A percentile compares a stretch with the other conserved stretches of the same genome.
Conservation (phyloP, 169 alveolate genomes). For the Plasmodium adleri region DNA sequence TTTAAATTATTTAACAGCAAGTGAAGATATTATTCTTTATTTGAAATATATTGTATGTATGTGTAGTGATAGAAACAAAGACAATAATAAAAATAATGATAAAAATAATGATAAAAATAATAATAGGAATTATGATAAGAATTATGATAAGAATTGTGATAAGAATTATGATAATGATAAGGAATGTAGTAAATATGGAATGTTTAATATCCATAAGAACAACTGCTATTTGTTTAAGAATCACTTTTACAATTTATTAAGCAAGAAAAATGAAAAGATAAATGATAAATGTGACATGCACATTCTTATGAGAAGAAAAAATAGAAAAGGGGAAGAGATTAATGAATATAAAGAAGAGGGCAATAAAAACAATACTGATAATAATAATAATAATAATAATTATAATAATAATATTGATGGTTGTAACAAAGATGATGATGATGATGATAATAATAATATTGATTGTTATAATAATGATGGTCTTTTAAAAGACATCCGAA, state of each 20-base stretch:
- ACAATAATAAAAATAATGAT: not conserved
- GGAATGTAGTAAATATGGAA: too few relatives aligned
- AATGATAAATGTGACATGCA: too few relatives aligned
- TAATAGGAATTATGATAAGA: not conserved
- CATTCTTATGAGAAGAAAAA: too few relatives aligned
- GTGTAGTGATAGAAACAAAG: not conserved
- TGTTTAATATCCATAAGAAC: too few relatives aligned
- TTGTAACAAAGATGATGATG: not conserved
- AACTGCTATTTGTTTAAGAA: not conserved
- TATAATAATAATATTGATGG: not conserved
- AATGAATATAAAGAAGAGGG: not conserved
- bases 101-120: not conserved
- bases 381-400: not conserved
- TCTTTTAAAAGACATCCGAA: not conserved
- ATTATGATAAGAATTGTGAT: not conserved
- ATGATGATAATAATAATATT: not conserved
- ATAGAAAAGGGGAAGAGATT: too few relatives aligned
- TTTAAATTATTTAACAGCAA: not conserved
- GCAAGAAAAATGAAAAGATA: not conserved
- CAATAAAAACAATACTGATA: not conserved
- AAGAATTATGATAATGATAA: not conserved
- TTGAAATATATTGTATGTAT: slow-evolving; percentile 12
- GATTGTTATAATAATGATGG: not conserved
- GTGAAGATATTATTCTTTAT: slow-evolving; percentile 12
- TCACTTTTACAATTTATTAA: slow-evolving; percentile 4